Evolutionary conservation across 371 early-diverging fungal genomes (phyloP).

Genomic region (Apophysomyces sp.): DNA sequence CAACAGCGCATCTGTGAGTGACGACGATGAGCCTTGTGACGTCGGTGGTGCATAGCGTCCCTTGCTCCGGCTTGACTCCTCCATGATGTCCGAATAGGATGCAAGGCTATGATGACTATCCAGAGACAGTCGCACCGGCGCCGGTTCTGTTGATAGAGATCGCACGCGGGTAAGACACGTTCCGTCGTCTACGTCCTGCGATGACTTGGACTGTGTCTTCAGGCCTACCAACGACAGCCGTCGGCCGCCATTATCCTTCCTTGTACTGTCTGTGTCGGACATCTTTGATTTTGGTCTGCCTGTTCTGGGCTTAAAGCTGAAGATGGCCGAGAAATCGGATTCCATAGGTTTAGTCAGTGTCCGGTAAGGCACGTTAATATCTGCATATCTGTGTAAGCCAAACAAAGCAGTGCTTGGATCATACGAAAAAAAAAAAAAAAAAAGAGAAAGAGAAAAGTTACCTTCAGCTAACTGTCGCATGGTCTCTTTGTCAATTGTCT

Average conservation of each 20-base stretch:
- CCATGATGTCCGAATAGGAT: neutral
- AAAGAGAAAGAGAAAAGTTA: slow-evolving; percentile 6
- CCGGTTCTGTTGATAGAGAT: slow-evolving; percentile 18
- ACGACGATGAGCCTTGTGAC: slow-evolving; percentile 5
- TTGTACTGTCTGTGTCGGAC: neutral
- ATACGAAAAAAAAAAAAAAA: neutral
- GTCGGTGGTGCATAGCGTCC: slow-evolving; percentile 3
- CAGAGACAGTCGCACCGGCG: slow-evolving; percentile 6
- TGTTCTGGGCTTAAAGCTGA: slow-evolving; percentile 23
- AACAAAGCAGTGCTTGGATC: too few relatives aligned
- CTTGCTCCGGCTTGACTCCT: neutral
- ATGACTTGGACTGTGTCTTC: neutral
- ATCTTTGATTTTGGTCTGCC: neutral
- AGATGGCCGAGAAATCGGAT: slow-evolving; percentile 28
- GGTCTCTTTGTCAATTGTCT: slow-evolving; percentile 29
- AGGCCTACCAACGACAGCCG: neutral
- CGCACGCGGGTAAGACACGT: slow-evolving; percentile 21
- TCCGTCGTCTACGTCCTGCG: slow-evolving; percentile 1
- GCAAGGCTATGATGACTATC: neutral
- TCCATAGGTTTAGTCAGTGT: slow-evolving; percentile 29
- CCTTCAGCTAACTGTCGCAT: slow-evolving; percentile 39
- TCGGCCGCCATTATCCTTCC: neutral
- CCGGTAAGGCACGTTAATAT: slow-evolving; percentile 39
- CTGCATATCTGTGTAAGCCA: slow-evolving; percentile 6
- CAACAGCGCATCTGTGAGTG: slow-evolving; percentile 20